These are phyloP conservation scores for Acacia melanoxylon DNA, from an alignment of 306 rosid genomes.

Conservation along the genomic window DNA sequence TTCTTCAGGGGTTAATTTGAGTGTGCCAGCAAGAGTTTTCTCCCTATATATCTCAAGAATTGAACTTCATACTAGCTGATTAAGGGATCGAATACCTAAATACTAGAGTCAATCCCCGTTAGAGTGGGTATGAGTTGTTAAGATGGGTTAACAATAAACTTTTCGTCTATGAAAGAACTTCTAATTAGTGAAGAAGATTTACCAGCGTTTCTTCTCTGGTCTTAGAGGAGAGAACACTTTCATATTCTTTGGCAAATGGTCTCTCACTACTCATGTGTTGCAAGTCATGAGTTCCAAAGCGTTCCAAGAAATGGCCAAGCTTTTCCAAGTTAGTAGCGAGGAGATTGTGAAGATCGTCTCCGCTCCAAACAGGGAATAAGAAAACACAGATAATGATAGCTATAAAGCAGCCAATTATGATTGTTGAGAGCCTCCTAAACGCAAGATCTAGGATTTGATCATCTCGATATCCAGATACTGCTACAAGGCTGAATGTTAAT, in stretches of 20 bases:
- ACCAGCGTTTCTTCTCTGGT: conserved; percentile 41
- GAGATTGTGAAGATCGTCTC: conserved; percentile 57
- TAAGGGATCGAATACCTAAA: no score
- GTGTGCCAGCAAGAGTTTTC: no score
- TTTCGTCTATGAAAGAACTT: background rate
- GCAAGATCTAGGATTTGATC: conserved; percentile 44
- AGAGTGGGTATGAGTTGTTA: background rate
- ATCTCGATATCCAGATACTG: conserved; percentile 50
- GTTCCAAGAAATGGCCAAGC: conserved; percentile 45
- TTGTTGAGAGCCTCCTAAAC: conserved; percentile 43
- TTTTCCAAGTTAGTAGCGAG: conserved; percentile 51
- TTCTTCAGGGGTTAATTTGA: no score
- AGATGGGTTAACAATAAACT: background rate
- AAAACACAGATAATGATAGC: conserved; percentile 46
- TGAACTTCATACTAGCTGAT: no score
- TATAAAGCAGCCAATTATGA: conserved; percentile 42
- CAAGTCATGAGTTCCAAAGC: conserved; percentile 19
- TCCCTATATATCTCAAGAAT: no score
- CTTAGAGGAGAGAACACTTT: conserved; percentile 40
- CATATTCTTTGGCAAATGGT: conserved; percentile 33
- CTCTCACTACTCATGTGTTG: background rate
- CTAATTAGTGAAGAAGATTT: background rate
- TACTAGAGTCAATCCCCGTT: no score
- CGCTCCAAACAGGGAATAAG: conserved; percentile 66
- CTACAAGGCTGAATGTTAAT: conserved; percentile 50